Conservation (phyloP, 2,329 filamentous ascomycete genomes). For the Pyricularia sp. region DNA sequence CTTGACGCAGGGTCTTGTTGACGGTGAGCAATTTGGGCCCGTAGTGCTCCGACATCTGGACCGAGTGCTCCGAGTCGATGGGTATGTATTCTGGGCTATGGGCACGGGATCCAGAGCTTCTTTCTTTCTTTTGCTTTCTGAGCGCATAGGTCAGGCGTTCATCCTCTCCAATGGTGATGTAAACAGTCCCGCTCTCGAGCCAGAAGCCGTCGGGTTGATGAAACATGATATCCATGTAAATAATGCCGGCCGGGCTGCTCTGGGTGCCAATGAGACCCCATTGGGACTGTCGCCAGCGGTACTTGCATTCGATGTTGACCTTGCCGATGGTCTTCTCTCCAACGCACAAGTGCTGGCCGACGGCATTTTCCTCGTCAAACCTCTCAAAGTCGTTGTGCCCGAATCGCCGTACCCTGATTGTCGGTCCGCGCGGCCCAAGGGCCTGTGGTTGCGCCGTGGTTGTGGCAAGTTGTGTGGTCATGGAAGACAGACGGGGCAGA, state of each 20-base stretch:
- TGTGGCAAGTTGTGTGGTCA: neutral
- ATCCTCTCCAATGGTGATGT: slow-evolving; percentile 10
- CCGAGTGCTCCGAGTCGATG: slow-evolving; percentile 1
- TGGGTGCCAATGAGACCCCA: slow-evolving; percentile 11
- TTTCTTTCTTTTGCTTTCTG: neutral
- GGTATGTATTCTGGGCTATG: neutral
- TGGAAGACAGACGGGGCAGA: neutral
- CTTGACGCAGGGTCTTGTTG: neutral
- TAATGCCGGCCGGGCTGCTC: slow-evolving; percentile 10
- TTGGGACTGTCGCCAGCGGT: slow-evolving; percentile 10
- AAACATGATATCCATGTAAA: slow-evolving; percentile 14
- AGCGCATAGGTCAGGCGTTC: neutral
- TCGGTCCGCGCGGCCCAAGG: neutral
- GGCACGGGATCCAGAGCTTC: neutral
- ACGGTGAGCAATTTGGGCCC: slow-evolving; percentile 7
- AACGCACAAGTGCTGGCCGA: slow-evolving; percentile 10
- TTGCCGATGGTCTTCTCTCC: slow-evolving; percentile 10
- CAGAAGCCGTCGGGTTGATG: slow-evolving; percentile 11
- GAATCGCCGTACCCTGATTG: slow-evolving; percentile 11
- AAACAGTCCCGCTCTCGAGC: slow-evolving; percentile 11
- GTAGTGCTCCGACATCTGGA: slow-evolving; percentile 5
- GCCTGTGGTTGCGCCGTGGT: slow-evolving; percentile 5
- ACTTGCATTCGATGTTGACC: slow-evolving; percentile 13
- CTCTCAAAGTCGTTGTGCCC: slow-evolving; percentile 12
- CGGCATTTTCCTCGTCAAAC: slow-evolving; percentile 9